Percentiles rank a stretch among this genome's conserved stretches.
These are phyloP conservation scores for Fusarium protoensiforme DNA, from an alignment of 2,329 filamentous ascomycete species.

Conservation along the genomic window DNA sequence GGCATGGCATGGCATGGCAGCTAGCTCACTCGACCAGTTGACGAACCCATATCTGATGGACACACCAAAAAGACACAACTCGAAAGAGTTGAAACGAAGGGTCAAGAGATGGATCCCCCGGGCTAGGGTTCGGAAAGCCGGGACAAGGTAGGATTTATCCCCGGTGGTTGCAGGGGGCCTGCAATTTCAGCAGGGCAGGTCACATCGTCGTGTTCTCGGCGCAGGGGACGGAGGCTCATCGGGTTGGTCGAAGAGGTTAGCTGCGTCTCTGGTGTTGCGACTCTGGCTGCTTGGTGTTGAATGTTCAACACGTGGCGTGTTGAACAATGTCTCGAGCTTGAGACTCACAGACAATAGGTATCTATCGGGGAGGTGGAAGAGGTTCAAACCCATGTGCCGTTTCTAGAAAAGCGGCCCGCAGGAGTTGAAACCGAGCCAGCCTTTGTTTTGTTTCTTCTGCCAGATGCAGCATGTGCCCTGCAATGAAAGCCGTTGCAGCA, in stretches of 20 bases:
- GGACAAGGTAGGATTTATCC: conserved; percentile 4
- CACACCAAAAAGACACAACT: not conserved
- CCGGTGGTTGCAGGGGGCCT: not conserved
- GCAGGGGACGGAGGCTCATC: not conserved
- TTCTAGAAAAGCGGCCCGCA: conserved; percentile 5
- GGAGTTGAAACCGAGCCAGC: conserved; percentile 17
- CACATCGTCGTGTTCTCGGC: not conserved
- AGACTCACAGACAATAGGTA: not conserved
- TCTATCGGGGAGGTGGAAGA: not conserved
- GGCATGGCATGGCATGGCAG: not conserved
- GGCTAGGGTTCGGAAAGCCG: not conserved
- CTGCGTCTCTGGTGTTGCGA: not conserved
- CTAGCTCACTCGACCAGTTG: not conserved
- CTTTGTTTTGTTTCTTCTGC: conserved; percentile 29
- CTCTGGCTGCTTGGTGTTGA: not conserved
- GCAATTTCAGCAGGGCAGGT: conserved; percentile 7
- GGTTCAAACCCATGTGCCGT: not conserved
- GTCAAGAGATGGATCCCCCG: not conserved
- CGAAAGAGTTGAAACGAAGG: not conserved
- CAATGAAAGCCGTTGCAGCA: conserved; percentile 15
- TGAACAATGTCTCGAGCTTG: not conserved
- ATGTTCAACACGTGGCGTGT: not conserved
- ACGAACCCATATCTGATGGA: not conserved
- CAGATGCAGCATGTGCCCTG: conserved; percentile 21
- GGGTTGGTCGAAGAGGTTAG: not conserved